A percentile compares a stretch with the other conserved stretches of the same genome.
phyloP scores from a whole-genome alignment of 805 yeast genomes.

The Wickerhamiella allomyrinae region DNA sequence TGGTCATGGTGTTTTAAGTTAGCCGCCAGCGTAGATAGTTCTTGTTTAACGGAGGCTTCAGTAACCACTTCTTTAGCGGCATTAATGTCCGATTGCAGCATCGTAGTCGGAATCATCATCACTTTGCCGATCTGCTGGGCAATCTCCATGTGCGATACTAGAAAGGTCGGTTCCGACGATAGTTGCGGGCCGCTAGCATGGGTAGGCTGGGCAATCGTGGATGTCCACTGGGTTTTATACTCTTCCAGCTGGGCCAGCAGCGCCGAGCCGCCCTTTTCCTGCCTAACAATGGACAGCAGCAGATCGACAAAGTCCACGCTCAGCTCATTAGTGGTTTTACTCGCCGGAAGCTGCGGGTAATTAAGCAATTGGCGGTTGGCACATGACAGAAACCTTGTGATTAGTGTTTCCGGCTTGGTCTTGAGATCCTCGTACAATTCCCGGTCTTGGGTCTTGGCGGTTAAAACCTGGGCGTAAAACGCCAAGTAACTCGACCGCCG shows the following conservation, averaged over 20 bases:
- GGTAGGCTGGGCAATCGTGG: neutral
- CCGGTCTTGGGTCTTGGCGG: constrained; percentile 24
- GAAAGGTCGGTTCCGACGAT: constrained; percentile 34
- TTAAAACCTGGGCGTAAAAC: constrained; percentile 45
- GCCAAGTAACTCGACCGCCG: constrained; percentile 46
- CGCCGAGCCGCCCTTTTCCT: constrained; percentile 10
- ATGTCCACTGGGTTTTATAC: constrained; percentile 6
- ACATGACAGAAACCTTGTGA: constrained; percentile 23
- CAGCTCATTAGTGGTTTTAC: constrained; percentile 5
- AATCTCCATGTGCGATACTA: constrained; percentile 40
- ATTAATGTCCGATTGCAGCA: constrained; percentile 42
- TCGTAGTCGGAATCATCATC: constrained; percentile 35
- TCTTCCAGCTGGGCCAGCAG: constrained; percentile 18
- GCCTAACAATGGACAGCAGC: constrained; percentile 15
- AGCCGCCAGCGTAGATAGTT: constrained; percentile 17
- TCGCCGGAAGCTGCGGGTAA: constrained; percentile 1
- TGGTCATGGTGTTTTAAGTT: constrained; percentile 22
- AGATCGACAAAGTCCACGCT: constrained; percentile 21
- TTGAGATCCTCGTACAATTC: constrained; percentile 17
- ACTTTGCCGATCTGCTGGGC: constrained; percentile 34
- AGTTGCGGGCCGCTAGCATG: constrained; percentile 2
- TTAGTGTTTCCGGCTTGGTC: constrained; percentile 24
- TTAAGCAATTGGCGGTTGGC: constrained; percentile 20
- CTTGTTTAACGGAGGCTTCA: constrained; percentile 24
- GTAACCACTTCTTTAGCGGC: constrained; percentile 29